Conservation (phyloP, 345 rosid genomes). For the Adansonia digitata region DNA sequence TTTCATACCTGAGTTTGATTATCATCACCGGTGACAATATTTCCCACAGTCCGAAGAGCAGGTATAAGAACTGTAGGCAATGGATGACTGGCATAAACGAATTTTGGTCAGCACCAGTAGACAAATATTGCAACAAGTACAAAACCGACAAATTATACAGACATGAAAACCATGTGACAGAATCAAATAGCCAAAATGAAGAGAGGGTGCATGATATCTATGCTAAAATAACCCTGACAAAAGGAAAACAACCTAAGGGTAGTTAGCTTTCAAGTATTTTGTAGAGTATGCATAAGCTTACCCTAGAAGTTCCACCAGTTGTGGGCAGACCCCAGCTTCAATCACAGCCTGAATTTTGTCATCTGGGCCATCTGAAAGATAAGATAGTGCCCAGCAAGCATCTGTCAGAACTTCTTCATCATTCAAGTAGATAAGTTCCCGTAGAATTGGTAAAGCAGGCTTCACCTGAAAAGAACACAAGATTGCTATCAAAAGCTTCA, state of each 20-base stretch:
- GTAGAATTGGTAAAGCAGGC: conserved; percentile 74
- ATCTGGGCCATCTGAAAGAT: conserved; percentile 78
- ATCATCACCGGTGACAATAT: conserved; percentile 84
- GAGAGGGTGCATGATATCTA: conserved; percentile 2
- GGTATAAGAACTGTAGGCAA: conserved; percentile 78
- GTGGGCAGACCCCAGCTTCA: conserved; percentile 70
- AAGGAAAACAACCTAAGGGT: neutral
- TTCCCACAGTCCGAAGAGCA: conserved; percentile 78
- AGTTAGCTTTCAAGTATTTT: neutral
- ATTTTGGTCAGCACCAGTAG: conserved; percentile 17
- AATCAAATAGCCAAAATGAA: conserved; percentile 8
- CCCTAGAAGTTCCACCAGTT: conserved; percentile 78
- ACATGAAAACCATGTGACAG: conserved; percentile 13
- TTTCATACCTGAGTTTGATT: conserved; percentile 72
- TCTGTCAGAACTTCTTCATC: conserved; percentile 91
- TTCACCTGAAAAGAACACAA: conserved; percentile 48
- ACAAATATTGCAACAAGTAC: conserved; percentile 12
- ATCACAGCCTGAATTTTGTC: conserved; percentile 90
- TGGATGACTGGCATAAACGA: conserved; percentile 53
- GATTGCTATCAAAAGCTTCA: neutral
- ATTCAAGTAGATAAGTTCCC: conserved; percentile 57
- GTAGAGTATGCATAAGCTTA: conserved; percentile 27
- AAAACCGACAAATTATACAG: conserved; percentile 3
- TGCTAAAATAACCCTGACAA: neutral
- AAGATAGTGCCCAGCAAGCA: conserved; percentile 85